These are phyloP conservation scores for Tuber brumale DNA, from an alignment of 495 filamentous ascomycete species.

Conservation along the genomic window DNA sequence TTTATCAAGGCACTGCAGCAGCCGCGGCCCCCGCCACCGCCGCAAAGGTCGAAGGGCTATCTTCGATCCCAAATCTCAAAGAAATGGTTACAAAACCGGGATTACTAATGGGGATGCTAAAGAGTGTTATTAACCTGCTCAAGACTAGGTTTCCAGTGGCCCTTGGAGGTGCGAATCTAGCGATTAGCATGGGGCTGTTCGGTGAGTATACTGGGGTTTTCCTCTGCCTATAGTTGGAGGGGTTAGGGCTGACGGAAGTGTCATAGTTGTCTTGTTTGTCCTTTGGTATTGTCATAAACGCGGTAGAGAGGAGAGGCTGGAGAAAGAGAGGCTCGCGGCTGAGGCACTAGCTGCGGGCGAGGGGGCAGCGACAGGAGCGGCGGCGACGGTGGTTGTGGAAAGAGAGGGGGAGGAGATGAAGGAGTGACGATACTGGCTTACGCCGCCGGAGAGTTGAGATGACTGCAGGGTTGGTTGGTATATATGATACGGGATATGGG, in stretches of 20 bases:
- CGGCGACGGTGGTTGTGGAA: not conserved
- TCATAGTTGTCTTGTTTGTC: conserved; percentile 72
- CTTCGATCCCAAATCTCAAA: conserved; percentile 58
- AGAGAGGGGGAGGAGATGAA: not conserved
- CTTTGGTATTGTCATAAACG: conserved; percentile 98
- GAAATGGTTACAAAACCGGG: conserved; percentile 81
- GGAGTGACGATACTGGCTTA: not conserved
- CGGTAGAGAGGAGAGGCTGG: conserved; percentile 73
- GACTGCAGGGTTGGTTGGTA: not conserved
- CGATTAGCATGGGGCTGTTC: conserved; percentile 78
- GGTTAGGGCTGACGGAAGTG: not conserved
- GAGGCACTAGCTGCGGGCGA: not conserved
- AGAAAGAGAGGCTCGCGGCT: conserved; percentile 50
- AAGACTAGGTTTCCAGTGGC: conserved; percentile 78
- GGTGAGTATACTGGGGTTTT: conserved; percentile 50
- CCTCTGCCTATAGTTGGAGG: not conserved
- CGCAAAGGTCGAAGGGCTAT: conserved; percentile 47
- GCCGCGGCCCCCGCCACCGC: conserved; percentile 42
- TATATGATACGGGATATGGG: not conserved
- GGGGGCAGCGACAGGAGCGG: not conserved
- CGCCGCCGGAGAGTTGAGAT: not conserved
- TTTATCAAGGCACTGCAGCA: conserved; percentile 10
- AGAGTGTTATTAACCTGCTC: conserved; percentile 76
- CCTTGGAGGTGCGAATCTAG: conserved; percentile 70
- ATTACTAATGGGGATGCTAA: conserved; percentile 70